These are phyloP conservation scores for Xylaria castorea DNA, from an alignment of 495 filamentous ascomycete genomes.

Conservation along the genomic window DNA sequence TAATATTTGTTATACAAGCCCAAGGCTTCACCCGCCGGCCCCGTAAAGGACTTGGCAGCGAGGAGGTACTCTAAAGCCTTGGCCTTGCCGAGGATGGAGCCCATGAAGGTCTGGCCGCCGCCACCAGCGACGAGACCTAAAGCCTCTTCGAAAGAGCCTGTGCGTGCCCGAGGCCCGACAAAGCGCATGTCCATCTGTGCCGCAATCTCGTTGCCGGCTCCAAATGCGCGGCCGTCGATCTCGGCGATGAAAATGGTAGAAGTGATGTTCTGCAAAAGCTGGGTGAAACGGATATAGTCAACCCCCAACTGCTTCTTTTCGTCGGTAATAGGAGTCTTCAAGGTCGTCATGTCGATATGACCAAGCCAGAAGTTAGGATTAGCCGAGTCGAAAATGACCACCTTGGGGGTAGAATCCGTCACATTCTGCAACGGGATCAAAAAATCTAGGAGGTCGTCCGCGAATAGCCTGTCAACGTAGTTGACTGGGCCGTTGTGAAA, in stretches of 20 bases:
- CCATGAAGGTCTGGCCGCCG: background rate
- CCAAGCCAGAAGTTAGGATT: constrained; percentile 36
- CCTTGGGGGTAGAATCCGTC: constrained; percentile 30
- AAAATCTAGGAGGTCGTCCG: background rate
- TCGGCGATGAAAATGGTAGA: constrained; percentile 40
- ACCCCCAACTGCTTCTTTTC: background rate
- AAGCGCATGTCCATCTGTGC: constrained; percentile 42
- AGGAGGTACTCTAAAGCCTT: background rate
- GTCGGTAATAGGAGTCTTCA: constrained; percentile 7
- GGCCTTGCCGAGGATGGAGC: background rate
- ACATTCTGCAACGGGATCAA: constrained; percentile 10
- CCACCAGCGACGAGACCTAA: background rate
- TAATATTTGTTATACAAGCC: constrained; percentile 31
- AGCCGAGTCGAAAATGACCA: constrained; percentile 36
- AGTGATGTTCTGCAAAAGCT: constrained; percentile 24
- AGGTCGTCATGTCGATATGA: constrained; percentile 28
- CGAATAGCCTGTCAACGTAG: background rate
- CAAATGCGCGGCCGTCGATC: constrained; percentile 37
- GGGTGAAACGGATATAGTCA: constrained; percentile 11
- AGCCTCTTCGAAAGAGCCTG: constrained; percentile 30
- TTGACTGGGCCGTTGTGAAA: background rate
- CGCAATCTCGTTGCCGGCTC: constrained; percentile 35
- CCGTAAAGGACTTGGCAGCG: background rate
- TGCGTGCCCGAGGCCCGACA: constrained; percentile 33
- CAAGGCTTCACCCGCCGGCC: constrained; percentile 7